A percentile compares a stretch with the other conserved stretches of the same genome.
These are phyloP conservation scores for Thozetella sp. DNA, from an alignment of 495 filamentous ascomycete genomes.

Conservation along the genomic window DNA sequence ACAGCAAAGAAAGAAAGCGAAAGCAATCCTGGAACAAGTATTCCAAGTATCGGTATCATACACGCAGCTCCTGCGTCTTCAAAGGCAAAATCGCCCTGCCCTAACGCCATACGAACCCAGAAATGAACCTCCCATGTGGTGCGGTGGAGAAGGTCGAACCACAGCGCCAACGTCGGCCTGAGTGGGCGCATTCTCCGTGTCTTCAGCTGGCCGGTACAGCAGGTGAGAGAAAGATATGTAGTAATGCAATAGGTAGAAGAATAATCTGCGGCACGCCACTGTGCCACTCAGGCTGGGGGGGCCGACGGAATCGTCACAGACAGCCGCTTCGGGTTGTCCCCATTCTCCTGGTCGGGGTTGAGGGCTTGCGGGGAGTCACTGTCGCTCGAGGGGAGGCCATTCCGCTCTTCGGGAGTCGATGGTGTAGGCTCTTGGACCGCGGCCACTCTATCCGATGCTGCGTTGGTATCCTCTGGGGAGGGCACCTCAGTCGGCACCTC, in stretches of 20 bases:
- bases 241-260: neutral
- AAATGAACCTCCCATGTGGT: neutral
- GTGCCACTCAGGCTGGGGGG: neutral
- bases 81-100: neutral
- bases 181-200: neutral
- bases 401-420: neutral
- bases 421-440: neutral
- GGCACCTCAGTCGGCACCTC: no score
- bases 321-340: constrained; percentile 5
- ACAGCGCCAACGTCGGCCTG: neutral
- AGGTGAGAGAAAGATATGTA: neutral
- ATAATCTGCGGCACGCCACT: neutral
- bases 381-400: neutral
- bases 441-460: neutral
- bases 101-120: neutral
- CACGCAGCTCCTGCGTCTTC: neutral
- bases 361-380: constrained; percentile 7
- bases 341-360: neutral
- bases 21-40: neutral
- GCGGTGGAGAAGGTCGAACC: neutral
- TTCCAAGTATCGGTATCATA: neutral
- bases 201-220: neutral
- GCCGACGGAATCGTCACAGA: constrained; percentile 14
- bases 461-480: neutral
- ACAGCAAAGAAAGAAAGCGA: neutral